phyloP scores from a whole-genome alignment of 139 green algal genomes.

The Chlamydomonas sp. region DNA sequence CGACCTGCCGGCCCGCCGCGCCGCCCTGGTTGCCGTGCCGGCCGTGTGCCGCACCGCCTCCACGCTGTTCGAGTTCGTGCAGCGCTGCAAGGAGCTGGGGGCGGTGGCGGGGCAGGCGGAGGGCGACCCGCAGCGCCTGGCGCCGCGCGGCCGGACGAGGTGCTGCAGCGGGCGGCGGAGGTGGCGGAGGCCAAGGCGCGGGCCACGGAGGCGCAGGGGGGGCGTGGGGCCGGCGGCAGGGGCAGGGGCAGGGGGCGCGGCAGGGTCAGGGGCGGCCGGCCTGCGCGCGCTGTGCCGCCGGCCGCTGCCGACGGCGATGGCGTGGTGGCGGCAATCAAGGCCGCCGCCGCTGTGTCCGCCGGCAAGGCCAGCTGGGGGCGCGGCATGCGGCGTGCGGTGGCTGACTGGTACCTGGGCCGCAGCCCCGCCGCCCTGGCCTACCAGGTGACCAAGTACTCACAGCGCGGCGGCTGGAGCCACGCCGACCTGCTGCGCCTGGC shows the following conservation, averaged over 20 bases:
- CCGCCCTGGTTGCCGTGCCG: conserved; percentile 26
- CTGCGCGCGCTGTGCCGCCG: not conserved
- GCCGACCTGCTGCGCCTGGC: conserved; percentile 31
- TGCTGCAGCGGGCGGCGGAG: not conserved
- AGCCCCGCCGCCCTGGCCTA: conserved; percentile 14
- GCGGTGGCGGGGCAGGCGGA: not conserved
- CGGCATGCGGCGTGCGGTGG: conserved; percentile 12
- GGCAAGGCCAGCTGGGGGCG: conserved; percentile 29
- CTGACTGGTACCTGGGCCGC: conserved; percentile 24
- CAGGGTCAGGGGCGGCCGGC: too few relatives aligned
- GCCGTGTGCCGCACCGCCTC: conserved; percentile 38
- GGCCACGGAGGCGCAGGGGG: not conserved
- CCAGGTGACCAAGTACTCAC: conserved; percentile 40
- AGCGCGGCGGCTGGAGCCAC: conserved; percentile 35
- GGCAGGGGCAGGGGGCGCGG: too few relatives aligned
- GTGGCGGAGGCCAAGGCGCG: not conserved
- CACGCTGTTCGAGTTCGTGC: conserved; percentile 29
- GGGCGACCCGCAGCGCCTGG: not conserved
- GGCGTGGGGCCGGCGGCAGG: not conserved
- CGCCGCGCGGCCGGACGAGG: not conserved
- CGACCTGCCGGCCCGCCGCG: conserved; percentile 11
- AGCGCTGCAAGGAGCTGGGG: conserved; percentile 40
- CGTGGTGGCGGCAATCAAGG: not conserved
- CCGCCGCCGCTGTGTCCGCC: not conserved
- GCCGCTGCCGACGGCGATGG: not conserved